These are phyloP conservation scores for Botryosphaeria agaves DNA, from an alignment of 2,329 filamentous ascomycete species.

Conservation along the genomic window DNA sequence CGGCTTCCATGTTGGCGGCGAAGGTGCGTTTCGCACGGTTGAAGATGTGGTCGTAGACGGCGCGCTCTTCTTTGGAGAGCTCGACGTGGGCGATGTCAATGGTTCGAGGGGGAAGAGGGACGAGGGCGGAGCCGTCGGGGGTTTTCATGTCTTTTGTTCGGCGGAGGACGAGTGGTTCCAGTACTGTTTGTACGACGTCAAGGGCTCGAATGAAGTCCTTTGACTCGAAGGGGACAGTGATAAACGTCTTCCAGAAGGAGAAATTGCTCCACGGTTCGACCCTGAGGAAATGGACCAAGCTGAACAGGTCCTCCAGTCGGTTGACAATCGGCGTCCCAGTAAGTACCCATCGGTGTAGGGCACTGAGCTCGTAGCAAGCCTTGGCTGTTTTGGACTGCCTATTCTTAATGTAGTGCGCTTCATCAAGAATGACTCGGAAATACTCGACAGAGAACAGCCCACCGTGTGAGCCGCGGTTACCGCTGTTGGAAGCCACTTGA, in stretches of 20 bases:
- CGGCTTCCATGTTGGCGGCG: conserved; percentile 71
- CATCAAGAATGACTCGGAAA: conserved; percentile 88
- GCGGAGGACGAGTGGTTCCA: conserved; percentile 88
- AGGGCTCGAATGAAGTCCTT: conserved; percentile 86
- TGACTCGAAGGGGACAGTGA: conserved; percentile 91
- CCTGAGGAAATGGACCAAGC: conserved; percentile 74
- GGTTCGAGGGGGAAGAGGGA: conserved; percentile 63
- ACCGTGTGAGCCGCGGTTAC: conserved; percentile 44
- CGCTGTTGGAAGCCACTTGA: conserved; percentile 48
- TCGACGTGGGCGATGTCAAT: conserved; percentile 81
- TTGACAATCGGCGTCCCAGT: conserved; percentile 97
- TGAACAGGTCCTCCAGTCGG: conserved; percentile 85
- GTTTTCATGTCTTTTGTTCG: conserved; percentile 98
- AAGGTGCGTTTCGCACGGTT: conserved; percentile 70
- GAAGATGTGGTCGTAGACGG: conserved; percentile 86
- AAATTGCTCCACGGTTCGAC: conserved; percentile 99
- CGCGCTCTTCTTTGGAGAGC: conserved; percentile 66
- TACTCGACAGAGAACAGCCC: conserved; percentile 84
- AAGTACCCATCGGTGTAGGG: conserved; percentile 77
- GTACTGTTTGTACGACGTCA: conserved; percentile 90
- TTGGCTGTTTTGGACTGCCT: conserved; percentile 78
- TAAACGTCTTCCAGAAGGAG: conserved; percentile 98
- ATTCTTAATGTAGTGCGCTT: conserved; percentile 87
- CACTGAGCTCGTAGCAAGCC: conserved; percentile 80
- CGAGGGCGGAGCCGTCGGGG: conserved; percentile 63